A percentile compares a stretch with the other conserved stretches of the same genome.
phyloP scores from a whole-genome alignment of 345 rosid genomes.

The Boechera divaricarpa region DNA sequence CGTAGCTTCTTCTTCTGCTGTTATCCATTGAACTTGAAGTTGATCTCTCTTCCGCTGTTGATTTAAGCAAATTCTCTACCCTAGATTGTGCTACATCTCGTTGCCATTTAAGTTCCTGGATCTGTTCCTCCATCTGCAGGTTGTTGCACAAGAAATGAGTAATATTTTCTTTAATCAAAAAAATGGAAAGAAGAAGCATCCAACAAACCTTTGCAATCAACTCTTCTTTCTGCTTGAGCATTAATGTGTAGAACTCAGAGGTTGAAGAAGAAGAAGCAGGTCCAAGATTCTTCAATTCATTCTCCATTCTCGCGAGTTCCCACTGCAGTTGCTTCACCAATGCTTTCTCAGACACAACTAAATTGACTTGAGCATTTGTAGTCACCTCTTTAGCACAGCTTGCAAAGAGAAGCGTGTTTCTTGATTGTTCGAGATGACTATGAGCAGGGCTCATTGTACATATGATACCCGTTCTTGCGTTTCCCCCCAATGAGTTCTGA shows the following conservation, averaged over 20 bases:
- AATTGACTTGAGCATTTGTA: constrained; percentile 84
- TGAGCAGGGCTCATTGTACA: constrained; percentile 91
- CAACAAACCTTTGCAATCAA: constrained; percentile 58
- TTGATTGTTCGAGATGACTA: constrained; percentile 81
- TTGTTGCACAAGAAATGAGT: constrained; percentile 26
- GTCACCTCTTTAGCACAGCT: constrained; percentile 87
- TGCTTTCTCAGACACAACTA: constrained; percentile 83
- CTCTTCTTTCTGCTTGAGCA: constrained; percentile 69
- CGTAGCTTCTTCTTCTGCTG: constrained; percentile 40
- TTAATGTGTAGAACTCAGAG: constrained; percentile 48
- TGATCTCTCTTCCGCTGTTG: constrained; percentile 51
- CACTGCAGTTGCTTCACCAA: constrained; percentile 80
- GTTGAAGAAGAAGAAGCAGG: constrained; percentile 47
- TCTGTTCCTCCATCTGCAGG: constrained; percentile 77
- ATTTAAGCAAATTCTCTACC: constrained; percentile 59
- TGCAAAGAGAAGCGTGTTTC: constrained; percentile 89
- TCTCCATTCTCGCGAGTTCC: constrained; percentile 78
- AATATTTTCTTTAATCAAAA: neutral
- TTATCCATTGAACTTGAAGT: constrained; percentile 47
- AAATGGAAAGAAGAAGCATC: neutral
- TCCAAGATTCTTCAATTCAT: constrained; percentile 58
- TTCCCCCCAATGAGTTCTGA: constrained; percentile 86
- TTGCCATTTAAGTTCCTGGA: constrained; percentile 67
- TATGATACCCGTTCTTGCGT: constrained; percentile 87
- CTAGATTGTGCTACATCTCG: constrained; percentile 75